Base-by-base conservation (phyloP, 768 basidiomycete genomes). In the Mrakia blollopis region DNA sequence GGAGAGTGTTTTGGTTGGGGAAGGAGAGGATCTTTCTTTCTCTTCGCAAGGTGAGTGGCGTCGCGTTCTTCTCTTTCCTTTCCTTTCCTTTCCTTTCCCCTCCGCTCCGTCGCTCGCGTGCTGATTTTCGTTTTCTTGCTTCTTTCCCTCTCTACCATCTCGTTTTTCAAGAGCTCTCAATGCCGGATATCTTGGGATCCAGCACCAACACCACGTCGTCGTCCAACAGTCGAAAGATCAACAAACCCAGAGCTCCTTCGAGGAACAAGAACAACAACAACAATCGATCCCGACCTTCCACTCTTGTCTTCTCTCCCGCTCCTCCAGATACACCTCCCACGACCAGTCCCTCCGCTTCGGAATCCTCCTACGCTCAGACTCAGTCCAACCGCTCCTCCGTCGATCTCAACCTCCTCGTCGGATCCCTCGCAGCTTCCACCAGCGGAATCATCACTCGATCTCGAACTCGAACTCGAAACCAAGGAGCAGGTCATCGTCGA, bases 21-120 rank as follows among this genome's bases (percentile, higher is more conserved):
- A 62, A 25, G 72, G 72, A 44, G 60, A 73, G 72, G 72, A 73
- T 62, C 60, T 62, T 14, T 73, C 37, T 44, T 73, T 73, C 72
- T 62, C 60, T 21, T 62, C 72, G 6, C 60, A 62, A 21, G 72
- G 72, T 73, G 6, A 18, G 72, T 44, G 30, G 28, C 18, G 52
- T 23, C 69, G 39, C 50, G 28, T 71, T 32, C 47, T 32, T 3
- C 25, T 37, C 52, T 72, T 25, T 4, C 6, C 32, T 13, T 6
- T 14, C 3, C n/a, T n/a, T n/a, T 41, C 39, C 44, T 9, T 44
- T 72, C 16, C 47, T 32, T 3, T 10, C 21, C 37, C 54, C 37
- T 16, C 21, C 23, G 4, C 3, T 13, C 11, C 47, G 47, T 50
- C 47, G 70, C 18, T 35, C 32, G 23, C 10, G 10, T 4, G 9